Conservation (phyloP, 148 eudicot genomes). For the Rhododendron molle region DNA sequence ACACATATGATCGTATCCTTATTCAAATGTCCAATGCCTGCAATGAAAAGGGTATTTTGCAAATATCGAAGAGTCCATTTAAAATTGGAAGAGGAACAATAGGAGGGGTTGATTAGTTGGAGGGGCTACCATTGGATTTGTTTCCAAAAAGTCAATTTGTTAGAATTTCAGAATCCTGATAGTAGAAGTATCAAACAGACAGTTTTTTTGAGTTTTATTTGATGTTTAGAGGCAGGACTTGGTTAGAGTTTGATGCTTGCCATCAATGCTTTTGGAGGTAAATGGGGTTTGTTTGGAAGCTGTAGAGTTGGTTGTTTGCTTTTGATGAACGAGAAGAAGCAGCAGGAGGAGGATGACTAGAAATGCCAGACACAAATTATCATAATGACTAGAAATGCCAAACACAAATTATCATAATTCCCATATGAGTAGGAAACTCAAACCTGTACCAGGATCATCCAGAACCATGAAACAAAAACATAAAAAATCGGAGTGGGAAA, state of each 20-base stretch:
- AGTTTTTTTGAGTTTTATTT: neutral
- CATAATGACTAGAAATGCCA: neutral
- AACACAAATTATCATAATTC: neutral
- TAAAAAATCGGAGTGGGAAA: neutral
- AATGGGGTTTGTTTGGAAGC: neutral
- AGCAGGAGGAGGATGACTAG: neutral
- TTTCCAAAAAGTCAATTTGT: neutral
- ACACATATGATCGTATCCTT: neutral
- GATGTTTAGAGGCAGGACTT: neutral
- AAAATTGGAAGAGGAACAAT: neutral
- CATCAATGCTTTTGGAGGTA: neutral
- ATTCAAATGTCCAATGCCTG: neutral
- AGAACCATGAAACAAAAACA: neutral
- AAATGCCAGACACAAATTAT: neutral
- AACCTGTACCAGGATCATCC: neutral
- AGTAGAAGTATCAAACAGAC: neutral
- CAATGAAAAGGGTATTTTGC: neutral
- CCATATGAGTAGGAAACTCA: neutral
- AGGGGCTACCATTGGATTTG: neutral
- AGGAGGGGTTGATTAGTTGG: neutral
- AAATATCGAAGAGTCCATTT: neutral
- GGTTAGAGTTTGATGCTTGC: neutral
- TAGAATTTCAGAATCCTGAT: neutral
- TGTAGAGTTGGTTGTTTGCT: neutral
- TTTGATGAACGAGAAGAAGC: neutral